Evolutionary conservation across 305 asterid genomes (phyloP).

Genomic region (Solanum hybrid): DNA sequence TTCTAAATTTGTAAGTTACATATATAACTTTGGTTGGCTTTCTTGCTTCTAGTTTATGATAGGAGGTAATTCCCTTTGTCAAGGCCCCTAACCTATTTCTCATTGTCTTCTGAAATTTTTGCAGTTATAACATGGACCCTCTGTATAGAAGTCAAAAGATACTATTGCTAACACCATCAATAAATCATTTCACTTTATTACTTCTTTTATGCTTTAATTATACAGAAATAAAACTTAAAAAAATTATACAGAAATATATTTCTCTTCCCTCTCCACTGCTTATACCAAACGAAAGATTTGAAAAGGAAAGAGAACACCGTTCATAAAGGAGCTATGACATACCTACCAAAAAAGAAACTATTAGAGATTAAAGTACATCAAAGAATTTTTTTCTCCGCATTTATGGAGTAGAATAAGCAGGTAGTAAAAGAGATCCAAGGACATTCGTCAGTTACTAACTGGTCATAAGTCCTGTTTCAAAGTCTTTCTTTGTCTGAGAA

Average conservation of each 20-base stretch:
- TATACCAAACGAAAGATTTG: background rate
- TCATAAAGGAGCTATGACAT: background rate
- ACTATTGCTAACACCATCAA: slow-evolving; percentile 3
- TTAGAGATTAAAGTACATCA: background rate
- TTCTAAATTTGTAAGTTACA: background rate
- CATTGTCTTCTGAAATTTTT: background rate
- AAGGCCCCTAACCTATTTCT: background rate
- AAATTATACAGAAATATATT: background rate
- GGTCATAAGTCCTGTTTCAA: background rate
- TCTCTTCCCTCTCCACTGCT: background rate
- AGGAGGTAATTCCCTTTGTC: background rate
- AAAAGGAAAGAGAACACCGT: background rate
- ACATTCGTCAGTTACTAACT: background rate
- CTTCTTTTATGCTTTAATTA: background rate
- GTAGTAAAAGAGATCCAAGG: background rate
- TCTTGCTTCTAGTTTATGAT: background rate
- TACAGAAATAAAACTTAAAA: background rate
- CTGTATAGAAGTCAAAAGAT: background rate
- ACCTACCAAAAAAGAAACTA: background rate
- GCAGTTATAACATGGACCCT: background rate
- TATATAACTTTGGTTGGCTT: background rate
- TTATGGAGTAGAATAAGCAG: background rate
- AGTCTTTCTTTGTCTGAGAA: background rate
- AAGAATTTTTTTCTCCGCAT: background rate
- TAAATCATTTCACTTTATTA: slow-evolving; percentile 1